phyloP scores from a whole-genome alignment of 768 basidiomycete genomes.

The Suillus hirtellus region DNA sequence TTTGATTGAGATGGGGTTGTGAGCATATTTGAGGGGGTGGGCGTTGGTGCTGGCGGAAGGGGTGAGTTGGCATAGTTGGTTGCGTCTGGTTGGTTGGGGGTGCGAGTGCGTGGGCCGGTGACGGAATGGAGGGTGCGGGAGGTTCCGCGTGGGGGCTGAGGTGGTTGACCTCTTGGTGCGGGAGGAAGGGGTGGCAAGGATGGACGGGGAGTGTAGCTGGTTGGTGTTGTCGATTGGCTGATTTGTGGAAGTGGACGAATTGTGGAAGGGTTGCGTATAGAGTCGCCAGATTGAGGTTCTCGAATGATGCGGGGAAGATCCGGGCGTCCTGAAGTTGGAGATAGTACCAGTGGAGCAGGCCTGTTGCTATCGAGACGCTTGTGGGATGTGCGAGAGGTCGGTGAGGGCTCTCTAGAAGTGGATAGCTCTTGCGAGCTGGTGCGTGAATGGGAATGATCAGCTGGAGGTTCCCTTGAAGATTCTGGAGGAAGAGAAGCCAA shows the following conservation, averaged over 20 bases:
- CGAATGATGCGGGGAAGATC: slow-evolving; percentile 76
- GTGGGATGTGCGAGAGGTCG: slow-evolving; percentile 31
- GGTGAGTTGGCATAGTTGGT: slow-evolving; percentile 45
- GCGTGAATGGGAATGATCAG: slow-evolving; percentile 21
- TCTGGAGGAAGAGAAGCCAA: slow-evolving; percentile 4
- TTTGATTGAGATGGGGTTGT: slow-evolving; percentile 40
- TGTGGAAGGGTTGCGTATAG: slow-evolving; percentile 32
- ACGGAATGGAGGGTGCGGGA: slow-evolving; percentile 35
- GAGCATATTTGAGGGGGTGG: slow-evolving; percentile 36
- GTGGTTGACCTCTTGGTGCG: slow-evolving; percentile 59
- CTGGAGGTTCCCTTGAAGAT: slow-evolving; percentile 14
- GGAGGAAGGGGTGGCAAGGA: slow-evolving; percentile 70
- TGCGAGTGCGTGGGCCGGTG: slow-evolving; percentile 41
- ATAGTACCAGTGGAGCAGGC: slow-evolving; percentile 82
- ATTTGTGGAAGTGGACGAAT: slow-evolving; percentile 34
- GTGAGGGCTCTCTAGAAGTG: slow-evolving; percentile 20
- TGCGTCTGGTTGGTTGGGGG: slow-evolving; percentile 59
- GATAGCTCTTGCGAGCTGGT: slow-evolving; percentile 21
- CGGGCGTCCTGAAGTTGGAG: slow-evolving; percentile 48
- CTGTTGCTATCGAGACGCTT: slow-evolving; percentile 61
- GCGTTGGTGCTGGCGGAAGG: slow-evolving; percentile 40
- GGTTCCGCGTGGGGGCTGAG: slow-evolving; percentile 39
- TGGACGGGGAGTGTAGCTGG: slow-evolving; percentile 41
- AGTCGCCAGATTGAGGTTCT: slow-evolving; percentile 57
- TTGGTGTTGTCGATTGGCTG: slow-evolving; percentile 30